Evolutionary conservation across 805 yeast species (phyloP), one percentile per base, ranked within the genome.

Genomic region (Candida multigemmis): DNA sequence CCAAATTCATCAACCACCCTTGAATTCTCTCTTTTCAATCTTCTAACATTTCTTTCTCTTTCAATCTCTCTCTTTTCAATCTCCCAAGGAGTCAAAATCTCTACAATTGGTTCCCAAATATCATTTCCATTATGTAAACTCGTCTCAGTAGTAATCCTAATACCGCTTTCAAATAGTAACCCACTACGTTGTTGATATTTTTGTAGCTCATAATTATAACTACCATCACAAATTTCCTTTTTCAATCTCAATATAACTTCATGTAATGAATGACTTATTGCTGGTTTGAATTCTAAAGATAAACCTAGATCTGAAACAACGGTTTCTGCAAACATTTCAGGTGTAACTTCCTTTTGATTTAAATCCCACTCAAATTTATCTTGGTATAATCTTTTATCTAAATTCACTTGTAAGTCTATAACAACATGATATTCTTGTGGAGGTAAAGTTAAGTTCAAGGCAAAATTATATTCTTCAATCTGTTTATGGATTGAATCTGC

Each of bases 361-460:
- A 91, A 60, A 45, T 91, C 93, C 97, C 97, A 89, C 53, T 91
- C 97, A 37, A 91, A 79, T 48, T 81, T 80, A 53, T 91, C 98
- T 40, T 86, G 94, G 43, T 77, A 86, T 22, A 87, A 66, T 40
- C 77, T 77, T 46, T 82, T 82, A 37, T 86, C 85, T 35, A 91
- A 58, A 45, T 80, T 84, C 25, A 91, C 82, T 10, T 89, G 76
- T 20, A 91, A 54, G 37, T 85, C 82, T 19, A 91, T 68, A 3
- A 91, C 68, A 2, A 82, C 94, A 43, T 82, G 91, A 23, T 67
- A 65, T 31, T 76, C 83, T 20, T 55, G 59, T 2, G 46, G 29
- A 5, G 94, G 89, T 15, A 85, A 63, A 28, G 75, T 74, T 17
- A 82, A 68, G 8, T 71, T 57, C 1, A 82, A 74, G 2, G 75